Conservation (phyloP, 177 flowering plant species). For the Tripterygium wilfordii region DNA sequence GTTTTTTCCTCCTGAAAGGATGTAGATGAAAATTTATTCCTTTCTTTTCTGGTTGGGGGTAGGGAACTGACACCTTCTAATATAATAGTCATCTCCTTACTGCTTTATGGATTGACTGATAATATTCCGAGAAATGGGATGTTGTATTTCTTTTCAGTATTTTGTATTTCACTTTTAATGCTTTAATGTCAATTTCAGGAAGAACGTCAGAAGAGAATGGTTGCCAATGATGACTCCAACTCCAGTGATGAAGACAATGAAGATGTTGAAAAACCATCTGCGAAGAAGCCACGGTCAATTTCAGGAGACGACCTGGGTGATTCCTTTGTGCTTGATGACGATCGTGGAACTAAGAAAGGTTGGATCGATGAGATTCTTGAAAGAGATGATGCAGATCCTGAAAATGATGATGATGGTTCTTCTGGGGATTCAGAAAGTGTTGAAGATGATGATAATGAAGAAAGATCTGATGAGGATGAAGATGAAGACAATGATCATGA, state of each 20-base stretch:
- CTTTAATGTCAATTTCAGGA: constrained; percentile 42
- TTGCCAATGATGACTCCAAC: constrained; percentile 53
- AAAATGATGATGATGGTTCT: constrained; percentile 37
- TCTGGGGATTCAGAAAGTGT: constrained; percentile 46
- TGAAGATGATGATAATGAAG: constrained; percentile 31
- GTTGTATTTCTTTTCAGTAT: no score
- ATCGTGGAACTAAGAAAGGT: constrained; percentile 35
- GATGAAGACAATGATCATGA: constrained; percentile 18
- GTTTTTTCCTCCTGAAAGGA: no score
- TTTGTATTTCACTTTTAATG: no score
- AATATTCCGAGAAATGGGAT: no score
- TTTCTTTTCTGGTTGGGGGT: no score
- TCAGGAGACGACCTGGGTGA: constrained; percentile 98
- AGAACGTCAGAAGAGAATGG: constrained; percentile 87
- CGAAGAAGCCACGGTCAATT: constrained; percentile 32
- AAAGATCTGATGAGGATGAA: constrained; percentile 28
- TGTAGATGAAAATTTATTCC: no score
- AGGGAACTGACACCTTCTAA: no score
- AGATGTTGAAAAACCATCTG: constrained; percentile 26
- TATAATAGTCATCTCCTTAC: no score
- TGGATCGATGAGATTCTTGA: constrained; percentile 79
- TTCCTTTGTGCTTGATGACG: constrained; percentile 59
- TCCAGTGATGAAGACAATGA: constrained; percentile 64
- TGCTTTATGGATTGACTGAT: no score
- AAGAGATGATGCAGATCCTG: constrained; percentile 29